Base-by-base conservation (phyloP, 176 grass and related monocot genomes). In the Oryza coarctata region DNA sequence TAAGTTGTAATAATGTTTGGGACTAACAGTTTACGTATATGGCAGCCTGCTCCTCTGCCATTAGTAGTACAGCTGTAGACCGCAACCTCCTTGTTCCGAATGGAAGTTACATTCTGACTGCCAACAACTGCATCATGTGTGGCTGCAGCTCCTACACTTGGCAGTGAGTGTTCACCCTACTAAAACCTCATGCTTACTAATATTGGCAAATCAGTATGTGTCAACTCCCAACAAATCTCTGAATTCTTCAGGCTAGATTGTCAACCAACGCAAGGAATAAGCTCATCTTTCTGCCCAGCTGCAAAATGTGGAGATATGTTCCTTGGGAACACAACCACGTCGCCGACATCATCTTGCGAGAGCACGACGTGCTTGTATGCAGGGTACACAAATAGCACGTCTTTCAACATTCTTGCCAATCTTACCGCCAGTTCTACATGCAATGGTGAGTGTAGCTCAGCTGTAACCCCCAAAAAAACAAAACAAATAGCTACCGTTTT, bases 111-210 rank as follows among this genome's bases (percentile, higher is more conserved):
- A 77, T 91, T 50, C 89, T 94, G 32, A 95, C 93, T 0, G 96
- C 96, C 68, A 94, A 92, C 71, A 92, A 94, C 73, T 99, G 96
- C 14, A 66, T 99, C 76, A 84, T 74, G 73, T 99, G 96, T 72
- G 83, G 93, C 83, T 99, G 96, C 85, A 91, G 90, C 75, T 91
- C 96, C 73, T 84, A 67, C 52, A 84, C 91, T 20, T 99, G 92
- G 90, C 91, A 90, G 96, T 99, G 68, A 87, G 91, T 82, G n/a
- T 32, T 32, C 15, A 32, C 9, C 65, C 64, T 80, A n/a, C 45
- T 77, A 36, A 29, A 68, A 26, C 30, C 30, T 41, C 38, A 11
- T 23, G 61, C 73, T 30, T 74, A 22, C 8, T 63, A 32, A n/a
- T 60, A 6, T 65, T 11, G 60, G 26, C 27, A 29, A 2, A 63